A percentile compares a stretch with the other conserved stretches of the same genome.
Conservation (phyloP, 805 yeast genomes). For the Hanseniaspora taiwanica region DNA sequence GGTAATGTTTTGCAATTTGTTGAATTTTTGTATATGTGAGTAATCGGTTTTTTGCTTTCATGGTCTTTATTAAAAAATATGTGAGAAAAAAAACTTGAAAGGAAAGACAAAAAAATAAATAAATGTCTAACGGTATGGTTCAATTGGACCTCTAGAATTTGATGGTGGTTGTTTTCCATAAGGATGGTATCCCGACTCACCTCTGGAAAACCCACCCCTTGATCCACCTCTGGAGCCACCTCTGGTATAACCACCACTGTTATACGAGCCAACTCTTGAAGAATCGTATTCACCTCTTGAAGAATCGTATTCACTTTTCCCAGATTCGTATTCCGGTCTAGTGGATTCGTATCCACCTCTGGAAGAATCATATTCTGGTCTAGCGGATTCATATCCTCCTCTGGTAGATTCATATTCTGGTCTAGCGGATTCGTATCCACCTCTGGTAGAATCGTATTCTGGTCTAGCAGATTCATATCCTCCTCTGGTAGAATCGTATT, state of each 20-base stretch:
- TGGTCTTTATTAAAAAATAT: too few species aligned
- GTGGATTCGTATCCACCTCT: too few species aligned
- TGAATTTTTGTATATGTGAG: too few species aligned
- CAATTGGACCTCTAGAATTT: slow-evolving; percentile 1
- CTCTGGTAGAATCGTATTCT: not conserved
- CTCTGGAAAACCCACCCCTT: slow-evolving; percentile 1
- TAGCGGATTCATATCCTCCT: too few species aligned
- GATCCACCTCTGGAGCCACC: slow-evolving; percentile 1
- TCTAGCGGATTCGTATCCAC: not conserved
- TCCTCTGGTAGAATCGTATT: not conserved
- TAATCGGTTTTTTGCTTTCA: too few species aligned
- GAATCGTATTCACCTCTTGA: not conserved
- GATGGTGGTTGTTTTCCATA: not conserved
- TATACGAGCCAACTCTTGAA: not conserved
- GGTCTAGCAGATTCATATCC: not conserved
- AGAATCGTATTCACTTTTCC: not conserved
- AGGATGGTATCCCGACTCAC: slow-evolving; percentile 1
- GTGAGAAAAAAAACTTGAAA: too few species aligned
- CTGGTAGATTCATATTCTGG: not conserved
- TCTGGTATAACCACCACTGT: too few species aligned
- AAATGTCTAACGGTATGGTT: slow-evolving; percentile 1
- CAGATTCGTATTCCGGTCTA: too few species aligned
- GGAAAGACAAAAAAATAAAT: too few species aligned
- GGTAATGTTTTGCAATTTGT: too few species aligned
- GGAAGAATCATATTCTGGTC: not conserved